These are phyloP conservation scores for Trichothecium roseum DNA, from an alignment of 2,329 filamentous ascomycete genomes.

Conservation along the genomic window DNA sequence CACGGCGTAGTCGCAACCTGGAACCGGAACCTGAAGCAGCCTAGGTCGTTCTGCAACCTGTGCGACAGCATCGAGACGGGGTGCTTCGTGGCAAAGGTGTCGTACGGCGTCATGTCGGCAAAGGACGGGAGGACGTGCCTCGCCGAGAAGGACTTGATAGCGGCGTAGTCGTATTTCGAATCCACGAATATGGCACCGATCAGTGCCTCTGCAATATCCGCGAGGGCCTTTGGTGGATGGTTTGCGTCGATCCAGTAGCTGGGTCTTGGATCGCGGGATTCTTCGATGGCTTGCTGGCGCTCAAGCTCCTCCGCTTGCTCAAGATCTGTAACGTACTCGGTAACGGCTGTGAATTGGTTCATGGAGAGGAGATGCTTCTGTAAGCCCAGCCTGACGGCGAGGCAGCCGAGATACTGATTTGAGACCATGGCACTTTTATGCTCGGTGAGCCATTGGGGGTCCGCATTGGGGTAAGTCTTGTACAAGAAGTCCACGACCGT, in stretches of 20 bases:
- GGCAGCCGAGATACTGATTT: slow-evolving; percentile 81
- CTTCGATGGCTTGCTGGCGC: slow-evolving; percentile 19
- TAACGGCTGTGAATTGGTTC: slow-evolving; percentile 28
- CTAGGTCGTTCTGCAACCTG: slow-evolving; percentile 52
- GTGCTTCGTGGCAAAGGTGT: slow-evolving; percentile 77
- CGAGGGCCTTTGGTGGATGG: slow-evolving; percentile 62
- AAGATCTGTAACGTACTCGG: slow-evolving; percentile 48
- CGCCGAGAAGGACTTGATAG: slow-evolving; percentile 71
- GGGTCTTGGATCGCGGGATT: slow-evolving; percentile 16
- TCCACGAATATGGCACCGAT: slow-evolving; percentile 90
- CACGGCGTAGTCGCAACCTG: slow-evolving; percentile 33
- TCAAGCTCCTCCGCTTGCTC: slow-evolving; percentile 33
- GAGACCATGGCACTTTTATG: slow-evolving; percentile 99
- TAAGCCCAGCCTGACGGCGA: slow-evolving; percentile 70
- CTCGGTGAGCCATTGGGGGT: slow-evolving; percentile 95
- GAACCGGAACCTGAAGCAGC: slow-evolving; percentile 51
- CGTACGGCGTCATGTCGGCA: slow-evolving; percentile 75
- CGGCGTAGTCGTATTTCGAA: slow-evolving; percentile 63
- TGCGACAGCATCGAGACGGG: slow-evolving; percentile 66
- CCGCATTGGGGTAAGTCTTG: slow-evolving; percentile 61
- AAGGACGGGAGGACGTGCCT: slow-evolving; percentile 68
- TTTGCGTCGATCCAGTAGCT: slow-evolving; percentile 56
- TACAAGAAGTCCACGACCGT: slow-evolving; percentile 75
- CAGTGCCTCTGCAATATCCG: slow-evolving; percentile 83
- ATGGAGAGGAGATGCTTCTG: slow-evolving; percentile 54